A percentile compares a stretch with the other conserved stretches of the same genome.
phyloP scores from a whole-genome alignment of 83 land plant species.

The Picea engelmannii region DNA sequence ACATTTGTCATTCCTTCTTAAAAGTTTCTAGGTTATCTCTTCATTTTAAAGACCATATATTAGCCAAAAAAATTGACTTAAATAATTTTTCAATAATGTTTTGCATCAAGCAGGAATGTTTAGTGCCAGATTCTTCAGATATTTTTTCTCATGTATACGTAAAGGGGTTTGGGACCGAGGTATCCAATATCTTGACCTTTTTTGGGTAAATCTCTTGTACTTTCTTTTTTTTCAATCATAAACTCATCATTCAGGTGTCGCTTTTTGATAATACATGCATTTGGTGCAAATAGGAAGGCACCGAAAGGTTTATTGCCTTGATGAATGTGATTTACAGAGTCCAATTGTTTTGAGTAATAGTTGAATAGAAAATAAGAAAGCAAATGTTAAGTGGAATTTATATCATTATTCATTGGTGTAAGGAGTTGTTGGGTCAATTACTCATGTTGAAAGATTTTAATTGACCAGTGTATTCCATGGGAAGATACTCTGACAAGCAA shows the following conservation, averaged over 20 bases:
- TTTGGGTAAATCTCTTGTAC: background rate
- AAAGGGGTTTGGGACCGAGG: conserved; percentile 79
- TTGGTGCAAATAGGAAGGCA: conserved; percentile 72
- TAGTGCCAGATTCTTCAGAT: conserved; percentile 84
- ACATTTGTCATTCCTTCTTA: no score
- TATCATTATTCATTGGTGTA: background rate
- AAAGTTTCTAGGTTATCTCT: no score
- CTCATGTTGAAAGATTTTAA: background rate
- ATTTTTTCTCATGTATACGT: conserved; percentile 76
- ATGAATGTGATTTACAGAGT: conserved; percentile 6
- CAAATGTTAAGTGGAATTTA: background rate
- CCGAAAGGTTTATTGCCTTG: conserved; percentile 50
- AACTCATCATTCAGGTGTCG: background rate
- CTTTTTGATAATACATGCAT: conserved; percentile 38
- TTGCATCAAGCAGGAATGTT: conserved; percentile 69
- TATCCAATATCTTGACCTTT: conserved; percentile 20
- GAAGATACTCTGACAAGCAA: no score
- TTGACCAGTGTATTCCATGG: no score
- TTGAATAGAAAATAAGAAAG: background rate
- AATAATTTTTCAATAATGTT: conserved; percentile 1
- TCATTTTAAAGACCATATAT: no score
- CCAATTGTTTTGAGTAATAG: background rate
- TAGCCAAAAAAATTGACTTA: no score
- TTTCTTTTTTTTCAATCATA: background rate
- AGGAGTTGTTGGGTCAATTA: background rate